Conservation (phyloP, 306 rosid genomes). For the Geum urbanum region DNA sequence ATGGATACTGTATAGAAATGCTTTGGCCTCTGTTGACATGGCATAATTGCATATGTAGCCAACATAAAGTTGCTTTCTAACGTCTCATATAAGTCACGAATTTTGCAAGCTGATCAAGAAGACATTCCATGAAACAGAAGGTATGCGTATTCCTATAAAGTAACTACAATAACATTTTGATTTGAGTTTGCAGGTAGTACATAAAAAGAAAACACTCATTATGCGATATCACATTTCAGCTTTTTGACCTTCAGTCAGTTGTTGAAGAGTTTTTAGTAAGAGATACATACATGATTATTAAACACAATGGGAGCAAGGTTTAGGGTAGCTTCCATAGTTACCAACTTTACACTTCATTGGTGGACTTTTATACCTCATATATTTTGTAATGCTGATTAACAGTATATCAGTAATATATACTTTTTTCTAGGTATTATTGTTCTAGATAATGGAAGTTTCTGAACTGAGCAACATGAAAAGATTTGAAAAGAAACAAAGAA, state of each 20-base stretch:
- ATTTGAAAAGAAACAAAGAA: not conserved
- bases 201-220: not conserved
- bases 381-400: not conserved
- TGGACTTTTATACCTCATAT: not conserved
- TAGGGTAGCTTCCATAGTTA: not conserved
- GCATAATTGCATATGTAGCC: not conserved
- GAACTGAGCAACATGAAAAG: not conserved
- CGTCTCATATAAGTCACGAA: not conserved
- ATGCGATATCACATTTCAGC: not conserved
- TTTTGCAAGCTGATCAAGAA: not conserved
- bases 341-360: not conserved
- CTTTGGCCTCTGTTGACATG: not conserved
- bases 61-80: not conserved
- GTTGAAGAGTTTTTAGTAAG: not conserved
- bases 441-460: not conserved
- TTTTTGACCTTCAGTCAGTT: not conserved
- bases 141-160: not conserved
- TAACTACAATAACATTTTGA: not conserved
- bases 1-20: not conserved
- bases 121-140: not conserved
- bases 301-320: not conserved
- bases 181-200: not conserved
- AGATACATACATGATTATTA: not conserved
- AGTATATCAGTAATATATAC: not conserved
- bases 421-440: not conserved